Conservation (phyloP, 441 rosid genomes). For the Croton laevigatus region DNA sequence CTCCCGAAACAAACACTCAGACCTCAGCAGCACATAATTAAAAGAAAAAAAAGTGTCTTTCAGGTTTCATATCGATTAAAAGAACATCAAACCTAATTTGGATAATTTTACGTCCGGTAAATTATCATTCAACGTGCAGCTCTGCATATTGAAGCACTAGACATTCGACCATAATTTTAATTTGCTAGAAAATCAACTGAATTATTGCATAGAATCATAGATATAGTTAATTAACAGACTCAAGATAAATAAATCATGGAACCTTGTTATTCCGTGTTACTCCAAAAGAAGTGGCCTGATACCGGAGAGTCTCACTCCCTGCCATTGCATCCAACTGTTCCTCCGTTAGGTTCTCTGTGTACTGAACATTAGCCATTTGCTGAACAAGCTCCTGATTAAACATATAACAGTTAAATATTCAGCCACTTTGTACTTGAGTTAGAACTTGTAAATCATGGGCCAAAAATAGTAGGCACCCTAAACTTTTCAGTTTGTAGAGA, state of each 20-base stretch:
- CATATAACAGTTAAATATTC: conserved; percentile 32
- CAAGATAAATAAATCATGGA: background rate
- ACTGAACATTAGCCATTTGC: conserved; percentile 99
- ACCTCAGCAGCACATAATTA: no score
- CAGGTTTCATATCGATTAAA: background rate
- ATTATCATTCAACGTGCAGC: no score
- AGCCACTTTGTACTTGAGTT: conserved; percentile 13
- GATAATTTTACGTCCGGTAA: background rate
- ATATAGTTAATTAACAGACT: background rate
- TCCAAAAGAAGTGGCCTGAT: conserved; percentile 98
- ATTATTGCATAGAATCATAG: background rate
- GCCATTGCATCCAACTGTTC: conserved; percentile 99
- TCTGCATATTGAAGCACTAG: background rate
- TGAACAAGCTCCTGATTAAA: conserved; percentile 86
- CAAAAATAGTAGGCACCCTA: no score
- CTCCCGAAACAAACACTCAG: background rate
- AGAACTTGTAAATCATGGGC: conserved; percentile 2
- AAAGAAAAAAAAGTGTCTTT: background rate
- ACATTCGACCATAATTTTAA: background rate
- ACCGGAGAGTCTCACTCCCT: conserved; percentile 97
- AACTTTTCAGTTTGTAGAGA: no score
- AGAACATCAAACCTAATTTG: background rate
- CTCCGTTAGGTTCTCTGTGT: conserved; percentile 97
- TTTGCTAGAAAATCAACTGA: background rate
- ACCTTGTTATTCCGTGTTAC: conserved; percentile 97